Evolutionary conservation across 495 filamentous ascomycete species (phyloP).

Genomic region (Podospora tetraspora): DNA sequence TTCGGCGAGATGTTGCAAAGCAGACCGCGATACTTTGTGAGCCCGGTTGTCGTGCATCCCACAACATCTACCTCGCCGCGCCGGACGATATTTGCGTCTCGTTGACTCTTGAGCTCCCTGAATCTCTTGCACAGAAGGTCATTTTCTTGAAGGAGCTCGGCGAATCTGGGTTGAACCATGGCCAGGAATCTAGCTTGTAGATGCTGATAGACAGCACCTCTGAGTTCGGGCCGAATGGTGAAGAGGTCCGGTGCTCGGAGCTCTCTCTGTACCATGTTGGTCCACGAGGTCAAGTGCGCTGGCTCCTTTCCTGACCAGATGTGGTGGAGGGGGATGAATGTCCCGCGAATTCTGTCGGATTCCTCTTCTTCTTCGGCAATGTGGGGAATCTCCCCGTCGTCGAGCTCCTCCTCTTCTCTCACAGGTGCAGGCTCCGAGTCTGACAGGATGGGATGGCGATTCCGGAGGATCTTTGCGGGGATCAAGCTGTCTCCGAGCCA

Average conservation of each 20-base stretch:
- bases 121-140: constrained; percentile 28
- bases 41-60: constrained; percentile 59
- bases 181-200: constrained; percentile 34
- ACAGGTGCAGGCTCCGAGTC: constrained; percentile 24
- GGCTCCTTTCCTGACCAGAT: constrained; percentile 34
- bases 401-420: constrained; percentile 32
- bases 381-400: constrained; percentile 33
- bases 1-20: constrained; percentile 64
- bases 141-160: constrained; percentile 25
- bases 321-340: constrained; percentile 28
- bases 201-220: constrained; percentile 39
- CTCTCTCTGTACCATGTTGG: constrained; percentile 7
- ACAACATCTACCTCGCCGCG: constrained; percentile 35
- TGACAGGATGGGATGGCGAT: constrained; percentile 15
- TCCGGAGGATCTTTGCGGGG: constrained; percentile 16
- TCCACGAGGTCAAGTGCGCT: constrained; percentile 12
- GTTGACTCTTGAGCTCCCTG: constrained; percentile 30
- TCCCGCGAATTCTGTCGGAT: constrained; percentile 30
- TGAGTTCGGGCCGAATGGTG: constrained; percentile 24
- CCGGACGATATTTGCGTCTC: constrained; percentile 29
- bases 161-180: constrained; percentile 21
- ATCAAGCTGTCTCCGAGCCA: constrained; percentile 57
- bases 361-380: constrained; percentile 40
- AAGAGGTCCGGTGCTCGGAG: constrained; percentile 28
- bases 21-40: constrained; percentile 80